phyloP scores from a whole-genome alignment of 805 yeast genomes.

The Monosporozyma servazzii region DNA sequence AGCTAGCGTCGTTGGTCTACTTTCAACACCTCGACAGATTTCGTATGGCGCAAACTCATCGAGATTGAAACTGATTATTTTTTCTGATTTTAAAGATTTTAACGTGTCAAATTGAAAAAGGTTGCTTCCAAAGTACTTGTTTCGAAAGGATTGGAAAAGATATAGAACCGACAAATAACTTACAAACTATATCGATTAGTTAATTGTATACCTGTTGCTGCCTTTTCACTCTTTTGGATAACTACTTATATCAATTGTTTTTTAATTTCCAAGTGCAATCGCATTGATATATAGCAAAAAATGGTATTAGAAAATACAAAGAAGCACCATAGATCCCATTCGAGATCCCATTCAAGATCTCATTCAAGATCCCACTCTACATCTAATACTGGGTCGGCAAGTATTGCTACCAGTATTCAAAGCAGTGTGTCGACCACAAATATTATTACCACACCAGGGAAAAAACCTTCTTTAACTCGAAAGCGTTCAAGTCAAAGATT shows the following conservation, averaged over 20 bases:
- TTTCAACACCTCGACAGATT: neutral
- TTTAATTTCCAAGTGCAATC: neutral
- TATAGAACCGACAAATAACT: neutral
- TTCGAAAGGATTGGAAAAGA: neutral
- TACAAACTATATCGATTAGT: neutral
- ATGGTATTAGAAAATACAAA: neutral
- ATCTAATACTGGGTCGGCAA: neutral
- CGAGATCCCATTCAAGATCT: neutral
- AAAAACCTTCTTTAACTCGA: conserved; percentile 18
- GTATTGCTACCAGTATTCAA: neutral
- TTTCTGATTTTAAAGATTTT: neutral
- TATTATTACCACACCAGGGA: neutral
- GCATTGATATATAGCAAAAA: neutral
- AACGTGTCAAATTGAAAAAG: neutral
- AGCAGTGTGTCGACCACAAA: neutral
- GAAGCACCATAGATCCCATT: neutral
- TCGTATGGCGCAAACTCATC: neutral
- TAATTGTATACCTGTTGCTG: too few species aligned
- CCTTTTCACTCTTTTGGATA: too few species aligned
- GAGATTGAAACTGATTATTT: neutral
- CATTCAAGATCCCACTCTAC: neutral
- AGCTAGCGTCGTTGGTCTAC: neutral
- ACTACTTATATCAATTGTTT: neutral
- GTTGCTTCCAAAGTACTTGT: neutral
- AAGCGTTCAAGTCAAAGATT: conserved; percentile 23